phyloP scores from a whole-genome alignment of 768 basidiomycete species.

The Porphyrellus cyaneotinctus region DNA sequence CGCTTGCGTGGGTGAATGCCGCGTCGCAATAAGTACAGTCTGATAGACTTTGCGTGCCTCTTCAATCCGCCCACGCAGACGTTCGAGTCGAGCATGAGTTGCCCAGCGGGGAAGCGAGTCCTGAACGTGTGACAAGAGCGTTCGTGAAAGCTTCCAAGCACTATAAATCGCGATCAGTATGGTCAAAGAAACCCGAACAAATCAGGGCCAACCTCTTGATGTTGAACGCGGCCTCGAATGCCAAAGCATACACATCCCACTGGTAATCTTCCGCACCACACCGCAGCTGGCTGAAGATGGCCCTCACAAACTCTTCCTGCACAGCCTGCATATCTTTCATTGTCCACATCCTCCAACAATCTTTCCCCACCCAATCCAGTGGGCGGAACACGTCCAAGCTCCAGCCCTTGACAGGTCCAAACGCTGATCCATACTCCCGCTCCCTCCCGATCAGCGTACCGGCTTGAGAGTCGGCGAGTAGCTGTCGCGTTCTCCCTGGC shows the following conservation, averaged over 20 bases:
- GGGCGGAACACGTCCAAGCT: constrained; percentile 47
- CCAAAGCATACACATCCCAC: constrained; percentile 64
- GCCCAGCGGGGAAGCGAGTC: constrained; percentile 66
- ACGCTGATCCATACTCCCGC: constrained; percentile 53
- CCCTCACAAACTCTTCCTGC: constrained; percentile 47
- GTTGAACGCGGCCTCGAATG: constrained; percentile 61
- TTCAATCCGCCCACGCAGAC: constrained; percentile 54
- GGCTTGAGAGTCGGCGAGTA: constrained; percentile 57
- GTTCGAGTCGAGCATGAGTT: constrained; percentile 73
- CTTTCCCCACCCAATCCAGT: constrained; percentile 43
- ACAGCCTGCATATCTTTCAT: constrained; percentile 47
- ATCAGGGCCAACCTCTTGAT: constrained; percentile 46
- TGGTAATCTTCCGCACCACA: constrained; percentile 45
- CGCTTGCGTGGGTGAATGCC: constrained; percentile 31
- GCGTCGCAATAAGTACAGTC: constrained; percentile 52
- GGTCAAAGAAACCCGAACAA: neutral
- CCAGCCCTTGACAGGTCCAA: constrained; percentile 72
- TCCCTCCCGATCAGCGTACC: constrained; percentile 68
- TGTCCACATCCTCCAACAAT: constrained; percentile 42
- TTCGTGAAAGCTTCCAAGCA: constrained; percentile 65
- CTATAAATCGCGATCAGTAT: constrained; percentile 35
- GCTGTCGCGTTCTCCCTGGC: constrained; percentile 23
- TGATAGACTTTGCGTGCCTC: constrained; percentile 79
- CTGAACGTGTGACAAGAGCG: constrained; percentile 50
- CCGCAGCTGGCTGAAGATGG: constrained; percentile 57